Evolutionary conservation across 2,329 filamentous ascomycete species (phyloP), one percentile per base, ranked within the genome.

Genomic region (Rhexocercosporidium sp.): DNA sequence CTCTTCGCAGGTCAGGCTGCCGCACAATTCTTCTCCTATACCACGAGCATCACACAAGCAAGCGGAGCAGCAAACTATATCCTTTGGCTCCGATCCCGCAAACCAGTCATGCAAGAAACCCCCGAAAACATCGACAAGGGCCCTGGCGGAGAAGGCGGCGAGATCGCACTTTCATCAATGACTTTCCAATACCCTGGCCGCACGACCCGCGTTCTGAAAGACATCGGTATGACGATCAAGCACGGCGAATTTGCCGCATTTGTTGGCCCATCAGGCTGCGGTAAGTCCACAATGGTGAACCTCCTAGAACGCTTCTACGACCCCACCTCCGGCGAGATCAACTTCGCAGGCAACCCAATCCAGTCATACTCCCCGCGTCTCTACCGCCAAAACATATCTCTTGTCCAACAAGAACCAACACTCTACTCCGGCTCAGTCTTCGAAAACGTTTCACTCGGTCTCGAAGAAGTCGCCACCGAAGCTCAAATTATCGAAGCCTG

Each of bases 271-370:
- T 64, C 79, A 5, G 95, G 95, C 5, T 96, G 91, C 74, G 89
- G 88, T 0, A 91, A 91, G 73, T 89, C 86, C 1, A 90, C 88
- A 20, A 86, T 88, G 60, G 82, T 91, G 66, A 93, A 92, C 3
- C 84, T 97, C 3, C 83, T 97, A 44, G 94, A 97, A 78, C 90
- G 94, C 31, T 97, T 97, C 82, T 98, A 97, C 77, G 56, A 70
- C 12, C 62, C 53, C 51, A 46, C 39, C 29, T 39, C 46, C 1
- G 70, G 70, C 18, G n/a, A 54, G 1, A 70, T 72, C 25, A 61
- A 65, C 14, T 54, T 72, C 25, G 63, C 59, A n/a, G 57, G 53
- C 5, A 46, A 66, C 9, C 83, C 89, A 70, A 86, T 93, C 49
- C 77, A 80, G 1, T 75, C 80, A 0, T 76, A 92, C 62, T 86